Evolutionary conservation across 805 yeast species (phyloP).

Genomic region (Maudiozyma pseudohumilis): DNA sequence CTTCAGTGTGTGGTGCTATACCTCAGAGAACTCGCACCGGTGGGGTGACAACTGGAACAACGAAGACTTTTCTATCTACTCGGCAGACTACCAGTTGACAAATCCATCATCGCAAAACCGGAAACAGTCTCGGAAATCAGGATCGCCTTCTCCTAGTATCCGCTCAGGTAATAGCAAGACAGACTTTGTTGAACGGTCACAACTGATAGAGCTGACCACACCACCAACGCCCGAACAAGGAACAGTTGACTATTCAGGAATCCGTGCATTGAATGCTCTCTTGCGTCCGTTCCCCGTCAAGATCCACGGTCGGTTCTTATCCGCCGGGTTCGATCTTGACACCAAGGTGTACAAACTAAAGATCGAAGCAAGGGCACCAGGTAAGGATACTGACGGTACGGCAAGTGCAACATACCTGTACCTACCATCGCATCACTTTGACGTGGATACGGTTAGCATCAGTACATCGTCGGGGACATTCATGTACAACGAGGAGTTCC

Average conservation of each 20-base stretch:
- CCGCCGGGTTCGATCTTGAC: slow-evolving; percentile 50
- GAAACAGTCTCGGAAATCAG: too few relatives aligned
- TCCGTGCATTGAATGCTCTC: slow-evolving; percentile 65
- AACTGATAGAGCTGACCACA: slow-evolving; percentile 4
- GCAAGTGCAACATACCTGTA: slow-evolving; percentile 43
- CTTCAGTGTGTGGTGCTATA: slow-evolving; percentile 82
- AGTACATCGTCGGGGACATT: slow-evolving; percentile 48
- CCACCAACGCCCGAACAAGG: slow-evolving; percentile 8
- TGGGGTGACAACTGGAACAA: slow-evolving; percentile 93
- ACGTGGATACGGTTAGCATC: slow-evolving; percentile 37
- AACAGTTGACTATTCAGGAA: slow-evolving; percentile 35
- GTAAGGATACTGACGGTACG: slow-evolving; percentile 28
- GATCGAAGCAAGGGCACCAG: slow-evolving; percentile 29
- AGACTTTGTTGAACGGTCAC: too few relatives aligned
- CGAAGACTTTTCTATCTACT: slow-evolving; percentile 87
- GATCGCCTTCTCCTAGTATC: not conserved
- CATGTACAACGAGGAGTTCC: slow-evolving; percentile 40
- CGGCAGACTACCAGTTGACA: slow-evolving; percentile 41
- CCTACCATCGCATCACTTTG: slow-evolving; percentile 68
- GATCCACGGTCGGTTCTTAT: slow-evolving; percentile 46
- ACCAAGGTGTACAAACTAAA: slow-evolving; percentile 39
- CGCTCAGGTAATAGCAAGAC: not conserved
- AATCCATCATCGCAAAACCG: too few relatives aligned
- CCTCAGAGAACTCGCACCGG: slow-evolving; percentile 58
- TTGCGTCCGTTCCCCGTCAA: slow-evolving; percentile 68